A percentile compares a stretch with the other conserved stretches of the same genome.
These are phyloP conservation scores for Yamadazyma diddensiae DNA, from an alignment of 1,139 yeast genomes.

Conservation along the genomic window DNA sequence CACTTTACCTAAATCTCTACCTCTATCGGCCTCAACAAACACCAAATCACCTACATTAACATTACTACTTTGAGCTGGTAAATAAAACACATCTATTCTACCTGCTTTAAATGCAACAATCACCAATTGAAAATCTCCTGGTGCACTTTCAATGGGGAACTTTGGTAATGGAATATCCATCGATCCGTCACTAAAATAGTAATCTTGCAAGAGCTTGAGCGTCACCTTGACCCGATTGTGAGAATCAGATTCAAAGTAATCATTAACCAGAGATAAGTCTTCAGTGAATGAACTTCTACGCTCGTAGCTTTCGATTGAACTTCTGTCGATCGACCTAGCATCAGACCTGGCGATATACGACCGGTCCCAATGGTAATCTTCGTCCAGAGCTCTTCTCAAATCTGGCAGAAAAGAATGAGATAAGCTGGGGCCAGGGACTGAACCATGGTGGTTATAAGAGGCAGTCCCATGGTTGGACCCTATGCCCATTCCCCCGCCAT, in stretches of 20 bases:
- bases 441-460: too few relatives aligned
- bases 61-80: constrained; percentile 39
- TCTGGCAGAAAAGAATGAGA: too few relatives aligned
- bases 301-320: too few relatives aligned
- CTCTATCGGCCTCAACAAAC: constrained; percentile 96
- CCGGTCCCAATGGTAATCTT: too few relatives aligned
- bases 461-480: too few relatives aligned
- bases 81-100: constrained; percentile 76
- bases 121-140: constrained; percentile 40
- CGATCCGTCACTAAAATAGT: constrained; percentile 25
- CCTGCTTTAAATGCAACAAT: constrained; percentile 86
- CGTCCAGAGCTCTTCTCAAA: too few relatives aligned
- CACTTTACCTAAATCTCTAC: constrained; percentile 83
- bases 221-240: constrained; percentile 42
- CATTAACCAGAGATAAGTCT: constrained; percentile 29
- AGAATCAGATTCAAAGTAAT: constrained; percentile 38
- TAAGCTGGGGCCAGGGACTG: too few relatives aligned
- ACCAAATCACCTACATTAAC: constrained; percentile 70
- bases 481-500: too few relatives aligned
- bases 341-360: too few relatives aligned
- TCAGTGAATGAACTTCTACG: too few relatives aligned
- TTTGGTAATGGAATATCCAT: constrained; percentile 38
- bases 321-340: too few relatives aligned
- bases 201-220: constrained; percentile 20
- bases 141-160: constrained; percentile 37